Evolutionary conservation across 2,329 filamentous ascomycete genomes (phyloP).

Genomic region (Zarea fungicola): DNA sequence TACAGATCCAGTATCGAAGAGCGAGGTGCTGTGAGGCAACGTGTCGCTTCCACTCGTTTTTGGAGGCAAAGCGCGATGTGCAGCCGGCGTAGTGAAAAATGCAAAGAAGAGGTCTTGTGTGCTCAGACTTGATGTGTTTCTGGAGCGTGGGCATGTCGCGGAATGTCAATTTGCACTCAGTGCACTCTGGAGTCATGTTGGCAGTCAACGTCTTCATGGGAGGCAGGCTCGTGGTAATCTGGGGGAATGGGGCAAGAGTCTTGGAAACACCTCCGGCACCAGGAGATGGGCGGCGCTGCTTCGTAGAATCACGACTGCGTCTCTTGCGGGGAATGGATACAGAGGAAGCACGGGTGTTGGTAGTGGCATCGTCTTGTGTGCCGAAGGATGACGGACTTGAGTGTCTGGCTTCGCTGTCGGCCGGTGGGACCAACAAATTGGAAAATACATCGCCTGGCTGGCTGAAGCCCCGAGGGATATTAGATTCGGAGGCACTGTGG

Average conservation of each 20-base stretch:
- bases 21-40: constrained; percentile 74
- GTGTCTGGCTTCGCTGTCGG: constrained; percentile 10
- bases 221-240: background rate
- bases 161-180: constrained; percentile 29
- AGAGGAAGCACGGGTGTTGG: constrained; percentile 7
- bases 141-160: constrained; percentile 40
- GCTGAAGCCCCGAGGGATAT: constrained; percentile 10
- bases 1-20: constrained; percentile 70
- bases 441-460: constrained; percentile 11
- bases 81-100: constrained; percentile 78
- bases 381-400: constrained; percentile 12
- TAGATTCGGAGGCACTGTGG: background rate
- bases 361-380: constrained; percentile 8
- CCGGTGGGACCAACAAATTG: background rate
- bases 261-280: background rate
- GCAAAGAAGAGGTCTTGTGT: constrained; percentile 65
- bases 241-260: constrained; percentile 4
- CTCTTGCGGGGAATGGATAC: constrained; percentile 9
- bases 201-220: constrained; percentile 3
- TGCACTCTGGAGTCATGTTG: constrained; percentile 10
- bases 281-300: constrained; percentile 1
- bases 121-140: constrained; percentile 46
- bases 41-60: constrained; percentile 96
- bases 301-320: constrained; percentile 3
- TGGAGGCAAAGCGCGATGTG: constrained; percentile 63